These are phyloP conservation scores for Drechslerella dactyloides DNA, from an alignment of 2,329 filamentous ascomycete species.

Conservation along the genomic window DNA sequence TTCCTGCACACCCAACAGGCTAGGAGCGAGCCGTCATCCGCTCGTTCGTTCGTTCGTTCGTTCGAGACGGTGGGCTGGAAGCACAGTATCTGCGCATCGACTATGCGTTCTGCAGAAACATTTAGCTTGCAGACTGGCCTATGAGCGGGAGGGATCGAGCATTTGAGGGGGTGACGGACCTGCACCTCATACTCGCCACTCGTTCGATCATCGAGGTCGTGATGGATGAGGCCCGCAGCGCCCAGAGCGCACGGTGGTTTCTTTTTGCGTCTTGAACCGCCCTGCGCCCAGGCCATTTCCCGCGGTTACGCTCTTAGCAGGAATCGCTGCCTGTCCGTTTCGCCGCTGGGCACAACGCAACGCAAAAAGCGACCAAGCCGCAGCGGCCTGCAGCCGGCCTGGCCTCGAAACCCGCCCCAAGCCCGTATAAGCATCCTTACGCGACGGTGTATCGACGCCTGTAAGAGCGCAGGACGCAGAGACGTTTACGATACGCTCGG, in stretches of 20 bases:
- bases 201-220: too few relatives aligned
- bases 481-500: not conserved
- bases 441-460: not conserved
- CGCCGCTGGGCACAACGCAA: constrained; percentile 39
- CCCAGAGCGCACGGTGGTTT: not conserved
- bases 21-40: constrained; percentile 1
- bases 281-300: constrained; percentile 46
- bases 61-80: too few relatives aligned
- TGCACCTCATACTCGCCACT: too few relatives aligned
- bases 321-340: constrained; percentile 23
- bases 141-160: too few relatives aligned
- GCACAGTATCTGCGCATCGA: too few relatives aligned
- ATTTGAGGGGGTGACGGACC: too few relatives aligned
- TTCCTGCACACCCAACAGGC: constrained; percentile 21
- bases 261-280: constrained; percentile 31
- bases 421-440: not conserved
- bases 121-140: too few relatives aligned
- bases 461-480: not conserved
- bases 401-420: not conserved
- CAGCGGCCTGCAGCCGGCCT: not conserved
- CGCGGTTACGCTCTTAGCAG: constrained; percentile 37
- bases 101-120: too few relatives aligned
- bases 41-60: too few relatives aligned
- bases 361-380: constrained; percentile 17
- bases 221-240: too few relatives aligned